These are phyloP conservation scores for Colletotrichum aenigma DNA, from an alignment of 2,329 filamentous ascomycete species.

Conservation along the genomic window DNA sequence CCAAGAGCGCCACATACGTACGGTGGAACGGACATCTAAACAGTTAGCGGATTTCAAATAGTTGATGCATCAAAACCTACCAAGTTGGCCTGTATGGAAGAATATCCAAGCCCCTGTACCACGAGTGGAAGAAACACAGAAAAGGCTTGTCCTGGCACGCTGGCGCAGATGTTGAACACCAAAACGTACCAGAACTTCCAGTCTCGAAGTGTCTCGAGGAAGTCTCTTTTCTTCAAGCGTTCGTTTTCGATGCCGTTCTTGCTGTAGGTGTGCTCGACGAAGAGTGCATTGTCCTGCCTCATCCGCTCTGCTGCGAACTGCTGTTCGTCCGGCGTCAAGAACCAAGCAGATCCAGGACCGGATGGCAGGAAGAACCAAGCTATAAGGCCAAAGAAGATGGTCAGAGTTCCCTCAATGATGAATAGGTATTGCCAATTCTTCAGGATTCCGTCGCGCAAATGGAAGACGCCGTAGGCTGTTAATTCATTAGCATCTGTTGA, in stretches of 20 bases:
- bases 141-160: constrained; percentile 34
- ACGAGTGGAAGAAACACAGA: constrained; percentile 37
- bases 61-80: constrained; percentile 12
- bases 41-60: neutral
- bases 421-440: constrained; percentile 49
- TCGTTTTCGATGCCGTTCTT: constrained; percentile 20
- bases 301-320: constrained; percentile 38
- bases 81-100: constrained; percentile 27
- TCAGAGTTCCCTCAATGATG: constrained; percentile 45
- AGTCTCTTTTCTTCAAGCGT: constrained; percentile 30
- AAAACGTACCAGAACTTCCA: constrained; percentile 40
- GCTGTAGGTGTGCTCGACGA: constrained; percentile 31
- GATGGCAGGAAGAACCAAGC: constrained; percentile 42
- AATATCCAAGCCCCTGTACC: constrained; percentile 32
- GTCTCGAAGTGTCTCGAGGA: constrained; percentile 35
- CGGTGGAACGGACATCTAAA: constrained; percentile 35
- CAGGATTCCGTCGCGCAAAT: constrained; percentile 33
- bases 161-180: constrained; percentile 34
- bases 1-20: constrained; percentile 32
- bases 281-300: constrained; percentile 33
- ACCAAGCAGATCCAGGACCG: constrained; percentile 40
- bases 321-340: constrained; percentile 39
- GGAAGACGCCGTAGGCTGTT: constrained; percentile 42
- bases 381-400: constrained; percentile 39
- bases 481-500: neutral